These are phyloP conservation scores for Metschnikowia aberdeeniae DNA, from an alignment of 805 yeast genomes.

Conservation along the genomic window DNA sequence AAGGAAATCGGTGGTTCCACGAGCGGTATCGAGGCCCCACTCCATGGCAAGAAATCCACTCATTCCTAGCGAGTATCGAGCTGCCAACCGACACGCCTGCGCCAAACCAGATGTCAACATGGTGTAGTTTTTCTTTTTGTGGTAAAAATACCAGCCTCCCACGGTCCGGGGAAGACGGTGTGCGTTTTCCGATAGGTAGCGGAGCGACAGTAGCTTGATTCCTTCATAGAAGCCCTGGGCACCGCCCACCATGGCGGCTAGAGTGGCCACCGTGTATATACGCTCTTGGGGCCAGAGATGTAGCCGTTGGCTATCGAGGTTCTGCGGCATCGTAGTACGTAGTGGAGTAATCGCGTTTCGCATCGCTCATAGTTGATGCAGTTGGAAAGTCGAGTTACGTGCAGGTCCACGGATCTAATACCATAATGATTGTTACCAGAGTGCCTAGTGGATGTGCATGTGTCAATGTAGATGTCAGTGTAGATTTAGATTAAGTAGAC, in stretches of 20 bases:
- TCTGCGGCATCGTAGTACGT: background rate
- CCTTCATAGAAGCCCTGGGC: constrained; percentile 60
- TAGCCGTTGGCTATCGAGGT: constrained; percentile 35
- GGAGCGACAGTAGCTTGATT: constrained; percentile 48
- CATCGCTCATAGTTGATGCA: background rate
- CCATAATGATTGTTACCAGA: no score
- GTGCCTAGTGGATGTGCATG: no score
- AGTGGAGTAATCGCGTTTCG: background rate
- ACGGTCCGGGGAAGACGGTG: constrained; percentile 73
- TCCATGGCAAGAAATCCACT: constrained; percentile 57
- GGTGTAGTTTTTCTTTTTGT: constrained; percentile 76
- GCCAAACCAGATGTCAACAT: constrained; percentile 55
- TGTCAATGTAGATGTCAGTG: no score
- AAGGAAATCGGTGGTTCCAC: constrained; percentile 53
- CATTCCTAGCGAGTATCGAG: constrained; percentile 39
- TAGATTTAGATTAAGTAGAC: no score
- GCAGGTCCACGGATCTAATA: no score
- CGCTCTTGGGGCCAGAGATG: constrained; percentile 48
- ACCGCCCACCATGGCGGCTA: constrained; percentile 41
- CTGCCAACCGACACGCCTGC: constrained; percentile 40
- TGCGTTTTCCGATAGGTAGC: constrained; percentile 74
- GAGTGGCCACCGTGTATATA: constrained; percentile 36
- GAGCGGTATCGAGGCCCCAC: constrained; percentile 48
- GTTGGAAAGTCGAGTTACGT: no score
- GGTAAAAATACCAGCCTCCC: constrained; percentile 88